phyloP scores from a whole-genome alignment of 345 rosid species.

The Pelargonium nanum region DNA sequence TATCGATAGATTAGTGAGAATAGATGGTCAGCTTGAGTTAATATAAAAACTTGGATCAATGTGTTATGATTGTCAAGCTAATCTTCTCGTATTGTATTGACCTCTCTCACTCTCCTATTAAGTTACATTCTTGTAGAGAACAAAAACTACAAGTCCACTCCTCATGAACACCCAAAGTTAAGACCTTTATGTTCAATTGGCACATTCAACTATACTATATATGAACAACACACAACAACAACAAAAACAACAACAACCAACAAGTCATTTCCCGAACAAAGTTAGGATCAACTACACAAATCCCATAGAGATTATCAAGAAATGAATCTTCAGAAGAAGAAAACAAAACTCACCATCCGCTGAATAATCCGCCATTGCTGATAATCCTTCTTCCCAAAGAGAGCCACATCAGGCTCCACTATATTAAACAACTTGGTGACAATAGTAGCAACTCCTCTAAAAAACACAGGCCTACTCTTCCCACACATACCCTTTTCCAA shows the following conservation, averaged over 20 bases:
- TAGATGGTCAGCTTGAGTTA: no score
- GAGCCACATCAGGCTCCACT: conserved; percentile 78
- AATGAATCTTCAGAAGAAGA: neutral
- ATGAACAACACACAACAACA: no score
- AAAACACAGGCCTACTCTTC: conserved; percentile 77
- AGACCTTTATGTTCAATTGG: neutral
- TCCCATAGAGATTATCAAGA: neutral
- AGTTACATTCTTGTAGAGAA: neutral
- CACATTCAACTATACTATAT: no score
- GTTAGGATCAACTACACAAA: no score
- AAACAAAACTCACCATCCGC: conserved; percentile 41
- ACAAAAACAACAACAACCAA: no score
- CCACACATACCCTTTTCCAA: conserved; percentile 88
- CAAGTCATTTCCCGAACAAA: no score
- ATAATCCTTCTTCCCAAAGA: conserved; percentile 84
- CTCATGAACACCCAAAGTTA: neutral
- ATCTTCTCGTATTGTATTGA: no score
- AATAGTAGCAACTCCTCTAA: conserved; percentile 78
- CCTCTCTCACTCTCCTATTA: neutral
- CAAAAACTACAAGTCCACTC: neutral
- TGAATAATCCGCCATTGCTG: conserved; percentile 69
- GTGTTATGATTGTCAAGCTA: no score
- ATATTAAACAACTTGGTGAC: conserved; percentile 76
- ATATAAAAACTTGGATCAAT: no score
- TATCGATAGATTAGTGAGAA: no score